These are phyloP conservation scores for Coemansia sp. DNA, from an alignment of 192 early-diverging fungal species.

Conservation along the genomic window DNA sequence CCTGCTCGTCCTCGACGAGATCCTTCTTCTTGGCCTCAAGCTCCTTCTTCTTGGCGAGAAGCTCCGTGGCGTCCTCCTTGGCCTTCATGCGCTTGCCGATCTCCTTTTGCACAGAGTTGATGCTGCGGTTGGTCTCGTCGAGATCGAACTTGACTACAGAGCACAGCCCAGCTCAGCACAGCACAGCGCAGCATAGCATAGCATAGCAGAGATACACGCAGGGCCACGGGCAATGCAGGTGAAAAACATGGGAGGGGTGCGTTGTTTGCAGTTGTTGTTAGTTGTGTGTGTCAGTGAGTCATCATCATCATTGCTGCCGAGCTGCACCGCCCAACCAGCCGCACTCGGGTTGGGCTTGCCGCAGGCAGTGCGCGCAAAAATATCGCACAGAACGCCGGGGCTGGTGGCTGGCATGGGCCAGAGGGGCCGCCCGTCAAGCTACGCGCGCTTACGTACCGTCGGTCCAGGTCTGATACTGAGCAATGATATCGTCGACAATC, in stretches of 20 bases:
- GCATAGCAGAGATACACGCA: too few relatives aligned
- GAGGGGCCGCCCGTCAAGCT: too few relatives aligned
- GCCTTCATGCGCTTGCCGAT: slow-evolving; percentile 87
- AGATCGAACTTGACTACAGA: slow-evolving; percentile 76
- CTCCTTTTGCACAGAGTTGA: slow-evolving; percentile 90
- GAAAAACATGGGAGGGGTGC: background rate
- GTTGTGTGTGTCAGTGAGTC: slow-evolving; percentile 5
- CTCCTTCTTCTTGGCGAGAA: slow-evolving; percentile 71
- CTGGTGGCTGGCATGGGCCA: too few relatives aligned
- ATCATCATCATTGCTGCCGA: slow-evolving; percentile 7
- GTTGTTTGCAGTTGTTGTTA: background rate
- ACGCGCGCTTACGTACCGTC: slow-evolving; percentile 73
- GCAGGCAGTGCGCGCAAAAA: too few relatives aligned
- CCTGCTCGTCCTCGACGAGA: slow-evolving; percentile 70
- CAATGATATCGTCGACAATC: slow-evolving; percentile 89
- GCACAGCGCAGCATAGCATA: slow-evolving; percentile 1
- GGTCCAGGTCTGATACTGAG: slow-evolving; percentile 85
- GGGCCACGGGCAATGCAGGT: too few relatives aligned
- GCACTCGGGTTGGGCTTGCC: too few relatives aligned
- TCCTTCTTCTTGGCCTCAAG: slow-evolving; percentile 69
- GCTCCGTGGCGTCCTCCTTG: slow-evolving; percentile 76
- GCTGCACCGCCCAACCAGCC: too few relatives aligned
- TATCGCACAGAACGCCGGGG: too few relatives aligned
- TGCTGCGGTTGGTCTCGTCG: slow-evolving; percentile 84
- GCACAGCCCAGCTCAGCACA: background rate